Percentiles rank a stretch among this genome's conserved stretches.
These are phyloP conservation scores for Aureobasidium sp. DNA, from an alignment of 2,329 filamentous ascomycete species.

Conservation along the genomic window DNA sequence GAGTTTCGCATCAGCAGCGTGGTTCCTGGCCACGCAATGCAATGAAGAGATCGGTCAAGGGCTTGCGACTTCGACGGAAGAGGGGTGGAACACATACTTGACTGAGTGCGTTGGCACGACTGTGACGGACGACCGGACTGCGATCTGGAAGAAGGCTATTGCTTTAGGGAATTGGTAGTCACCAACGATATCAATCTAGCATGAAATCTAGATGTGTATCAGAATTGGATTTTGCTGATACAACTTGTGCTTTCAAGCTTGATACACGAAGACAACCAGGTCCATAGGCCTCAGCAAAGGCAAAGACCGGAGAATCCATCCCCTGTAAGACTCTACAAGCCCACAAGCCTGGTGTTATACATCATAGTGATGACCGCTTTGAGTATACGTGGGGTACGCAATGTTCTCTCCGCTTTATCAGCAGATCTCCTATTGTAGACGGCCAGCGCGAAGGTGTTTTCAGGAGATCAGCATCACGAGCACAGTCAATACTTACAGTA, in stretches of 20 bases:
- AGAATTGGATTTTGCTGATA: too few species aligned
- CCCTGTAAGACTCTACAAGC: too few species aligned
- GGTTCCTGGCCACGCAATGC: constrained; percentile 53
- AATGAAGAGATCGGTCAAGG: constrained; percentile 31
- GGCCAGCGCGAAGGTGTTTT: neutral
- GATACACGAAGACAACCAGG: too few species aligned
- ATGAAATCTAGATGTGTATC: too few species aligned
- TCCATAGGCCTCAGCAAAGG: too few species aligned
- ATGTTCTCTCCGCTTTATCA: neutral
- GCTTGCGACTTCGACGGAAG: constrained; percentile 38
- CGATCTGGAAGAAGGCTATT: constrained; percentile 42
- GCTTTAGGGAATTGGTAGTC: constrained; percentile 20
- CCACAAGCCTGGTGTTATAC: too few species aligned
- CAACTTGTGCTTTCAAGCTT: too few species aligned
- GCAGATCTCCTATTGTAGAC: neutral
- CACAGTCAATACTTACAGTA: neutral
- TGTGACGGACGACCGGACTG: constrained; percentile 36
- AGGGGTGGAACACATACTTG: constrained; percentile 47
- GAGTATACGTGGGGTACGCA: too few species aligned
- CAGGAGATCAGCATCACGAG: neutral
- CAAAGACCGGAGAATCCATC: too few species aligned
- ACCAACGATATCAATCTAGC: too few species aligned
- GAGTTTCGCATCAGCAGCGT: constrained; percentile 51
- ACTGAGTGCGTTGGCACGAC: constrained; percentile 44
- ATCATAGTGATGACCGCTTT: too few species aligned